Base-by-base conservation (phyloP, 257 asterid species). In the Cinchona pubescens region DNA sequence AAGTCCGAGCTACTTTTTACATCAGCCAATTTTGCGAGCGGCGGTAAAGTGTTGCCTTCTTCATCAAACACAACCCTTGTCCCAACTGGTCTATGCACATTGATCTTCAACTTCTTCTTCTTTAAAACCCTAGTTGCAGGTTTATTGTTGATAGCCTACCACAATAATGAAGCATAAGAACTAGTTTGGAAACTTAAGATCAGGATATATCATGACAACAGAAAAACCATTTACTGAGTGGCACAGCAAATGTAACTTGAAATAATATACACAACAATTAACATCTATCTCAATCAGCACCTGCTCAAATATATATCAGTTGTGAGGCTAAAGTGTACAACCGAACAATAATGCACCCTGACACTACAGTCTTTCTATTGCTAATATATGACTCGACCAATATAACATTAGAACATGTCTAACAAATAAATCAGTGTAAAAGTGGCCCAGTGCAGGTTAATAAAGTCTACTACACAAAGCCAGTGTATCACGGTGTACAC, bases 31-130 rank as follows among this genome's bases (percentile, higher is more conserved):
- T 55, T 86, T 63, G 97, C 98, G 78, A 91, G 93, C 42, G 97
- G 98, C 45, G 96, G 85, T 74, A 93, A 86, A 65, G 96, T 87
- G 82, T 91, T 84, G 79, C 99, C 96, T 82, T 85, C 96, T n/a
- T 95, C 98, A 78, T 92, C 97, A 85, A 95, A 95, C 58, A 92
- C 98, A 82, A 95, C 93, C 90, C 96, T 85, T 12, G 89, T 87
- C 59, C 99, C 98, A 49, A 87, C 87, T 32, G 99, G 98, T 83
- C 98, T 87, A 82, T 91, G 92, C 81, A 79, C 64, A 75, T 90
- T 92, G 85, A 94, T 94, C 95, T 94, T 94, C 87, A 94, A 83
- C 94, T 92, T 94, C 88, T 92, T 94, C 70, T 90, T 89, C 96
- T 92, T 94, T 61, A 77, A 78, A 69, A 90, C 80, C 87, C 96